A percentile compares a stretch with the other conserved stretches of the same genome.
Evolutionary conservation across 257 asterid species (phyloP).

Genomic region (Voacanga thouarsii): DNA sequence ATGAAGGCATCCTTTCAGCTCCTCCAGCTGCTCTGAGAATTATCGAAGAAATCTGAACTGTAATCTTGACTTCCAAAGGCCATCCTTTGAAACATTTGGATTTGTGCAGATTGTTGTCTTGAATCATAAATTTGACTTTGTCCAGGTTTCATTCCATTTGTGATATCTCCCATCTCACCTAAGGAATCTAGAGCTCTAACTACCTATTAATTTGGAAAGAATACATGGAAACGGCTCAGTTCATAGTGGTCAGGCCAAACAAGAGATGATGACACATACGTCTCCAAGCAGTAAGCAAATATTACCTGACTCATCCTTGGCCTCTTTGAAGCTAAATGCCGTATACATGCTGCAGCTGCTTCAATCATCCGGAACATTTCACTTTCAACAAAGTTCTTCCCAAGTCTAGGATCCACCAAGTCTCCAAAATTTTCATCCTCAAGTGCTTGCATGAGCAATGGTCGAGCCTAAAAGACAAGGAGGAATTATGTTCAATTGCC

Average conservation of each 20-base stretch:
- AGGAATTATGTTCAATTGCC: not conserved
- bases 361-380: constrained; percentile 85
- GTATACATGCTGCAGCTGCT: constrained; percentile 92
- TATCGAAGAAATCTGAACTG: constrained; percentile 46
- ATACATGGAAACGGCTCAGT: not conserved
- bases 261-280: not conserved
- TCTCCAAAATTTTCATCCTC: constrained; percentile 57
- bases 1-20: constrained; percentile 4
- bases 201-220: constrained; percentile 37
- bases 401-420: constrained; percentile 56
- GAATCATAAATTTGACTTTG: constrained; percentile 74
- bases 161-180: constrained; percentile 68
- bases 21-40: constrained; percentile 62
- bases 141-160: constrained; percentile 83
- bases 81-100: constrained; percentile 82
- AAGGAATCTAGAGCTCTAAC: constrained; percentile 78
- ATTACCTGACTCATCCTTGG: constrained; percentile 77
- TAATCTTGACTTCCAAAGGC: constrained; percentile 87
- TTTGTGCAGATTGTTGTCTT: constrained; percentile 83
- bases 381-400: constrained; percentile 41
- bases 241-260: not conserved
- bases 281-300: not conserved
- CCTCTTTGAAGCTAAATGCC: constrained; percentile 73
- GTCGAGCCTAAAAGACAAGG: constrained; percentile 62
- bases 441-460: constrained; percentile 65